These are phyloP conservation scores for Pseudoturritis turrita DNA, from an alignment of 345 rosid species.

Conservation along the genomic window DNA sequence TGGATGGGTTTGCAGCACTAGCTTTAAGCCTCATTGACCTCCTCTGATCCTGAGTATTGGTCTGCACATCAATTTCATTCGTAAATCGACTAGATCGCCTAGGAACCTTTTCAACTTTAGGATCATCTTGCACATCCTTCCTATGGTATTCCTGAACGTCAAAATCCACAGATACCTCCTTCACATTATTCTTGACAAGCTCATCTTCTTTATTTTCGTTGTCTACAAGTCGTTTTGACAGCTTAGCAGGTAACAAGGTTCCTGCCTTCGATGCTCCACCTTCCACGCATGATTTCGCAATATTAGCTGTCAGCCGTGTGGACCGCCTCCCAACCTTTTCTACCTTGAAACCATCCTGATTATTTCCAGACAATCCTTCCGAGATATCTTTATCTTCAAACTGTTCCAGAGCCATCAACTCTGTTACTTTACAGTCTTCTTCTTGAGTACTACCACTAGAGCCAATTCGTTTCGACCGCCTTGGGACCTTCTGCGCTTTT, in stretches of 20 bases:
- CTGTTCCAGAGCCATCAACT: background rate
- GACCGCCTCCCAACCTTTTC: slow-evolving; percentile 1
- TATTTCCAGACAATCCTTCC: background rate
- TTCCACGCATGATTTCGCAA: too few species aligned
- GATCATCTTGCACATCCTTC: background rate
- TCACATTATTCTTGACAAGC: background rate
- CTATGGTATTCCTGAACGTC: background rate
- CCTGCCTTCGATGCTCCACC: too few species aligned
- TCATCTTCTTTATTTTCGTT: background rate
- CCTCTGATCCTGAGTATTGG: background rate
- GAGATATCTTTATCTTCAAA: background rate
- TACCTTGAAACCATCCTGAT: background rate
- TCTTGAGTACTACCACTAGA: background rate
- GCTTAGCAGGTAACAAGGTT: too few species aligned
- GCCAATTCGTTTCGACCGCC: background rate
- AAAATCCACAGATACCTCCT: background rate
- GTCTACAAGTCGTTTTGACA: slow-evolving; percentile 1
- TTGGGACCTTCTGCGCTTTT: background rate
- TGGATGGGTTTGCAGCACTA: background rate
- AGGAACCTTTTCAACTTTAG: background rate
- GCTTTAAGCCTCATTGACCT: slow-evolving; percentile 1
- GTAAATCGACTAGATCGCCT: background rate
- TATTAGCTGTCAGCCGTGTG: background rate
- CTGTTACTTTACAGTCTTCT: background rate
- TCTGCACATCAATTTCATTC: background rate